phyloP scores from a whole-genome alignment of 306 rosid genomes.

The Trifolium dubium region DNA sequence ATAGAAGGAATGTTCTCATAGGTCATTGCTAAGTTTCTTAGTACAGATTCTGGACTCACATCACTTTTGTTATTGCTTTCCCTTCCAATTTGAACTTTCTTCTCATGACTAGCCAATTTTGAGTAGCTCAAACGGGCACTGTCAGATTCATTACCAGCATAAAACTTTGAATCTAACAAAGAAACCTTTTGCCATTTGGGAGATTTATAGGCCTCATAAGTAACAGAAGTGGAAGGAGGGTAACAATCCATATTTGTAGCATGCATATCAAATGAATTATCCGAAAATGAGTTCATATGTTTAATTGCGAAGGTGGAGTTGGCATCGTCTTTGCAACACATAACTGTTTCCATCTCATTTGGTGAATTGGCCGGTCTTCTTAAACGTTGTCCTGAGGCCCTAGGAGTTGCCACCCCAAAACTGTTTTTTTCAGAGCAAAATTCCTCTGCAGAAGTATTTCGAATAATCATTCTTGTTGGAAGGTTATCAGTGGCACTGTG shows the following conservation, averaged over 20 bases:
- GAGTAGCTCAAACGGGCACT: conserved; percentile 27
- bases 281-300: background rate
- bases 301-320: conserved; percentile 13
- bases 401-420: conserved; percentile 1
- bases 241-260: conserved; percentile 26
- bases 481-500: conserved; percentile 29
- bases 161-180: conserved; percentile 23
- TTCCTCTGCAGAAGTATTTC: conserved; percentile 30
- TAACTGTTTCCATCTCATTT: background rate
- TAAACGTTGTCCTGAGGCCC: conserved; percentile 11
- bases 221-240: conserved; percentile 28
- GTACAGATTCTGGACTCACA: conserved; percentile 52
- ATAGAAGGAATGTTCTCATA: conserved; percentile 63
- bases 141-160: conserved; percentile 28
- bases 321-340: conserved; percentile 1
- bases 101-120: conserved; percentile 25
- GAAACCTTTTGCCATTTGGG: conserved; percentile 43
- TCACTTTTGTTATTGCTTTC: conserved; percentile 12
- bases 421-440: background rate
- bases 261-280: background rate
- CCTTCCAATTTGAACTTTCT: conserved; percentile 23
- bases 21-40: conserved; percentile 58
- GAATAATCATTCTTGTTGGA: conserved; percentile 42
- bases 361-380: conserved; percentile 1
- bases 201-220: conserved; percentile 25